Percentiles rank a stretch among this genome's conserved stretches.
phyloP scores from a whole-genome alignment of 768 basidiomycete species.

The Amylocystis lapponica region DNA sequence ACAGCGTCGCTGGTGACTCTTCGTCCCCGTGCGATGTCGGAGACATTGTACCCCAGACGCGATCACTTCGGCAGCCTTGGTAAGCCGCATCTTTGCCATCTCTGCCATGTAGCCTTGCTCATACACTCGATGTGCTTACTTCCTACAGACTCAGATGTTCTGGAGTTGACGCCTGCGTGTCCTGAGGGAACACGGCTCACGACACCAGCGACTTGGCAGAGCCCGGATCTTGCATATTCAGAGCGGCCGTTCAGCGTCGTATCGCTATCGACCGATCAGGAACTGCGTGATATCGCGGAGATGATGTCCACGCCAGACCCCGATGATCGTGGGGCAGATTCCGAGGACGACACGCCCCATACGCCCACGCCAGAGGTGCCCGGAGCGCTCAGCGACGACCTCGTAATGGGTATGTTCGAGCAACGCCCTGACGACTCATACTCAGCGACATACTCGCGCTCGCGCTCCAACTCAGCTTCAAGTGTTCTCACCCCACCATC shows the following conservation, averaged over 20 bases:
- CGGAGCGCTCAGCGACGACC: conserved; percentile 1
- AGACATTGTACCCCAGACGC: background rate
- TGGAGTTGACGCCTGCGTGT: too few species aligned
- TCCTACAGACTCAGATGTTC: too few species aligned
- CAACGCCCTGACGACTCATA: conserved; percentile 5
- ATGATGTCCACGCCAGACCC: conserved; percentile 34
- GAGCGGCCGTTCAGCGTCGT: conserved; percentile 36
- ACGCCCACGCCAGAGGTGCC: background rate
- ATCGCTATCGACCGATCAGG: conserved; percentile 43
- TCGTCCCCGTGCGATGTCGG: conserved; percentile 1
- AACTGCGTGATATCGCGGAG: conserved; percentile 46
- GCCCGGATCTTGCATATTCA: background rate
- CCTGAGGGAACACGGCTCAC: background rate
- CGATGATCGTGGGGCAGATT: too few species aligned
- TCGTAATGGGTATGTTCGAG: conserved; percentile 2
- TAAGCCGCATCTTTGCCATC: background rate
- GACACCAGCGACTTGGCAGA: background rate
- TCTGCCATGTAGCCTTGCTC: background rate
- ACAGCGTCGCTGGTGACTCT: background rate
- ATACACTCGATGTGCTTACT: too few species aligned
- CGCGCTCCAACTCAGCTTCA: conserved; percentile 1
- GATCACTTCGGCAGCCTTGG: too few species aligned
- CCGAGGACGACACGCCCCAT: too few species aligned
- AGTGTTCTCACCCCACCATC: conserved; percentile 12
- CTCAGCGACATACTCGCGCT: conserved; percentile 7